These are phyloP conservation scores for Wilcoxina mikolae DNA, from an alignment of 495 filamentous ascomycete species.

Conservation along the genomic window DNA sequence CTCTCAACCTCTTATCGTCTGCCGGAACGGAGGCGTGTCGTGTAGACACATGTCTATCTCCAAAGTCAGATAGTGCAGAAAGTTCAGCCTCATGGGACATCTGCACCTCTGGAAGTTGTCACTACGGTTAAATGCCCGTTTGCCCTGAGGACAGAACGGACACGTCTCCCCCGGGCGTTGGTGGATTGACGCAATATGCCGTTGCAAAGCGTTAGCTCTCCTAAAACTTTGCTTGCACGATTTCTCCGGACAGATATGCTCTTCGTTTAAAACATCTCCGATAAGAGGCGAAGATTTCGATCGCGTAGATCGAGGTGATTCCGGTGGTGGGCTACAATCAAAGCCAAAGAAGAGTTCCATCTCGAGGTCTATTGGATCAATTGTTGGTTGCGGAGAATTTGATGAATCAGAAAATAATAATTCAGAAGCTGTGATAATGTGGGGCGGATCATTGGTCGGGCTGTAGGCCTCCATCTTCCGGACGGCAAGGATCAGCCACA, in stretches of 20 bases:
- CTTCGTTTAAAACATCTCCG: no score
- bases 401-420: no score
- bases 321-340: not conserved
- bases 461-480: no score
- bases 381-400: no score
- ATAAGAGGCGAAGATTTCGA: not conserved
- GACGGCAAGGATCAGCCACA: no score
- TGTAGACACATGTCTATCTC: not conserved
- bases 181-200: constrained; percentile 5
- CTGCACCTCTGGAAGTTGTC: constrained; percentile 9
- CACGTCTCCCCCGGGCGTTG: not conserved
- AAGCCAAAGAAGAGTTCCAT: not conserved
- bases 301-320: not conserved
- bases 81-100: no score
- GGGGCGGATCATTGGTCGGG: no score
- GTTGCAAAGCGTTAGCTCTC: not conserved
- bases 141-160: constrained; percentile 1
- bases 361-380: not conserved
- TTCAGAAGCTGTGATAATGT: no score
- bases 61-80: not conserved
- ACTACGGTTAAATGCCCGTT: constrained; percentile 2
- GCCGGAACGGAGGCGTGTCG: not conserved
- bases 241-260: not conserved
- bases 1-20: constrained; percentile 1
- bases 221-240: not conserved